These are phyloP conservation scores for Pyrenopolyporus hunteri DNA, from an alignment of 495 filamentous ascomycete genomes.

Conservation along the genomic window DNA sequence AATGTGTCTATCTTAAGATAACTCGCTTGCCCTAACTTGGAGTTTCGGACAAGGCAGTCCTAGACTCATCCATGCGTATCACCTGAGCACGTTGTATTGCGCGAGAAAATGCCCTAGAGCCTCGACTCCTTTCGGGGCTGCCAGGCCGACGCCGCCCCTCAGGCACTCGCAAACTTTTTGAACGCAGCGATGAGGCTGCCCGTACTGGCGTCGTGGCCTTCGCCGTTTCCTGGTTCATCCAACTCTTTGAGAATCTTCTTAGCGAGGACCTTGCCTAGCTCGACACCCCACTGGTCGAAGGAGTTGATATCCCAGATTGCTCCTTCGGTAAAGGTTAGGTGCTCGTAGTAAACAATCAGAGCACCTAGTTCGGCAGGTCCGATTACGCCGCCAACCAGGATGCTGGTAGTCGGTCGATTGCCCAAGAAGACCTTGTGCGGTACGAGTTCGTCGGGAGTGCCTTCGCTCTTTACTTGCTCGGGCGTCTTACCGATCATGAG, in stretches of 20 bases:
- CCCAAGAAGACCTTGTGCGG: slow-evolving; percentile 99
- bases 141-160: slow-evolving; percentile 37
- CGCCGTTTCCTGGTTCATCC: slow-evolving; percentile 72
- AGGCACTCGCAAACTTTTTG: slow-evolving; percentile 60
- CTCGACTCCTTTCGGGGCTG: slow-evolving; percentile 8
- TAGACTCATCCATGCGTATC: neutral
- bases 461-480: slow-evolving; percentile 88
- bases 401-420: slow-evolving; percentile 94
- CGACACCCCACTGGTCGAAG: slow-evolving; percentile 99
- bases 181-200: slow-evolving; percentile 88
- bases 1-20: slow-evolving; percentile 1
- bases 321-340: slow-evolving; percentile 96
- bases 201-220: slow-evolving; percentile 82
- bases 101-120: slow-evolving; percentile 23
- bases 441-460: slow-evolving; percentile 79
- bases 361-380: slow-evolving; percentile 93
- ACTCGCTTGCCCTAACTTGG: neutral
- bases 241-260: slow-evolving; percentile 86
- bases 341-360: slow-evolving; percentile 98
- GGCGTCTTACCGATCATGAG: slow-evolving; percentile 98
- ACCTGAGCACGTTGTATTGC: slow-evolving; percentile 7
- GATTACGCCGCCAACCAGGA: slow-evolving; percentile 87
- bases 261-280: slow-evolving; percentile 93
- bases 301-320: slow-evolving; percentile 99
- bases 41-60: neutral